Percentiles rank a stretch among this genome's conserved stretches.
phyloP scores from a whole-genome alignment of 208 protist species.

The Trypanosoma brucei region DNA sequence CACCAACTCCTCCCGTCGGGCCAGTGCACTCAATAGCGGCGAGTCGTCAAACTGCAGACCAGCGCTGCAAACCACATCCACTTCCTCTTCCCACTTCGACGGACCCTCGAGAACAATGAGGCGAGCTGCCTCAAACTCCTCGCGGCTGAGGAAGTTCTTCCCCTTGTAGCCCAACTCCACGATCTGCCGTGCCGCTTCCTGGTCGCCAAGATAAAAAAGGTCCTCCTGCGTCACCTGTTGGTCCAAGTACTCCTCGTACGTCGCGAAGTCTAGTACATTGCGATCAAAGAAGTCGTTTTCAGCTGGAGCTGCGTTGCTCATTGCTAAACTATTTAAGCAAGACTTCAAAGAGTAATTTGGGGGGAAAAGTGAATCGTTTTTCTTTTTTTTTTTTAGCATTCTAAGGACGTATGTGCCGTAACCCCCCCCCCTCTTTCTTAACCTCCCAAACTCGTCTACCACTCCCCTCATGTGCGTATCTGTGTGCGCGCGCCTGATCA shows the following conservation, averaged over 20 bases:
- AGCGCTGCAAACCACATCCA: constrained; percentile 79
- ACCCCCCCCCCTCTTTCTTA: too few species aligned
- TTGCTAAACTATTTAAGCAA: background rate
- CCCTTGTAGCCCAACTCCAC: constrained; percentile 97
- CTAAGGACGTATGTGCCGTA: too few species aligned
- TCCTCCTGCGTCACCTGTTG: constrained; percentile 84
- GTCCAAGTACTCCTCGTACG: constrained; percentile 92
- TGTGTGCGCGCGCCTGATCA: too few species aligned
- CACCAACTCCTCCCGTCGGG: constrained; percentile 95
- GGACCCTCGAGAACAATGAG: constrained; percentile 68
- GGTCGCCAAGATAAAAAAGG: constrained; percentile 90
- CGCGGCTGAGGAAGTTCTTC: constrained; percentile 85
- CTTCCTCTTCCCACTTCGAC: constrained; percentile 80
- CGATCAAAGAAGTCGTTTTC: constrained; percentile 55
- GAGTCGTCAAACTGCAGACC: constrained; percentile 82
- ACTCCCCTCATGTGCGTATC: too few species aligned
- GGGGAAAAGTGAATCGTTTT: background rate
- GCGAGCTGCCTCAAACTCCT: constrained; percentile 85
- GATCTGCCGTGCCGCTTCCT: constrained; percentile 92
- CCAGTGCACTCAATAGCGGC: constrained; percentile 92
- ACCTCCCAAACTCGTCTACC: too few species aligned
- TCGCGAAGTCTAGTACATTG: constrained; percentile 79
- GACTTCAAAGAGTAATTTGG: background rate
- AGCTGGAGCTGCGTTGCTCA: constrained; percentile 10
- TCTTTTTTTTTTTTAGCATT: too few species aligned